Base-by-base conservation (phyloP, 1,284 basidiomycete species). In the Trichosporon coremiiforme region DNA sequence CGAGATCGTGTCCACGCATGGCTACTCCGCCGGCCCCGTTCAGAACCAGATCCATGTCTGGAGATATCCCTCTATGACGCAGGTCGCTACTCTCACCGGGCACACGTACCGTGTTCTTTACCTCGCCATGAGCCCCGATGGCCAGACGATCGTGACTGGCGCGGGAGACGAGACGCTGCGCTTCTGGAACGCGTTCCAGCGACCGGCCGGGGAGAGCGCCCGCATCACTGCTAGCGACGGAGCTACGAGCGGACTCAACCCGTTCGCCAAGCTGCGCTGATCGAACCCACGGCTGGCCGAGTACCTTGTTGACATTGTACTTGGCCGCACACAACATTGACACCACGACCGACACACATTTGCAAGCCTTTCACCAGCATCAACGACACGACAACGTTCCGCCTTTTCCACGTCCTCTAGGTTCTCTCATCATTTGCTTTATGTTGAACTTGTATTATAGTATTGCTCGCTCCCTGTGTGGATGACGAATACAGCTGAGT, bases 1-100 rank as follows among this genome's bases (percentile, higher is more conserved):
- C 79, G 96, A 99, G 84, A 88, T 99, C 41, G 95, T 99, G 36
- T 97, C 94, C 15, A 99, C 96, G 1, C 96, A 99, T 78, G 96
- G 97, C 0, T 99, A 95, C 85, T 96, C 94, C 22, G 92, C 90
- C 6, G 94, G 93, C 2, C 90, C 92, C 0, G 90, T 95, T 5
- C 95, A 98, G 82, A 98, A 99, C 83, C 96, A 99, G 83, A 96
- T 99, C 68, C 95, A 94, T 79, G 93, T 99, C 74, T 99, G 96
- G 96, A 91, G 92, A 79, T 98, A 98, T 83, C 97, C 96, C 0
- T 90, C 90, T 9, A 87, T 96, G 82, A 90, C 91, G 70, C 95
- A 95, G 87, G 93, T 98, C 8, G 95, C 95, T 0, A 94, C 94
- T 4, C 86, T 99, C 13, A 93, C 93, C 0, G 97, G 97, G 4